These are phyloP conservation scores for Actinomortierella ambigua DNA, from an alignment of 371 early-diverging fungal species.

Conservation along the genomic window DNA sequence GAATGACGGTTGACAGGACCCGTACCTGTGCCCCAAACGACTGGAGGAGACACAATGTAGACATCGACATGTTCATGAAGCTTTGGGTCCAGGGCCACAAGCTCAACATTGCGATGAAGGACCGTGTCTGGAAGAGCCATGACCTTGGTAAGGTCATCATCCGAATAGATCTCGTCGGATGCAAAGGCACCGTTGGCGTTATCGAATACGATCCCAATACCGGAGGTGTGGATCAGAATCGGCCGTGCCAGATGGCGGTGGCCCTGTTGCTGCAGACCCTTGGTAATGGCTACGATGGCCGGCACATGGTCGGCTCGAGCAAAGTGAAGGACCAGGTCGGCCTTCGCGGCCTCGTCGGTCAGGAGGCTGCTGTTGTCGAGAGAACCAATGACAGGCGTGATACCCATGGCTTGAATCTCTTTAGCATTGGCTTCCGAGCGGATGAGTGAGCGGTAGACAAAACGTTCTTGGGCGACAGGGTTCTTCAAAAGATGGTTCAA, in stretches of 20 bases:
- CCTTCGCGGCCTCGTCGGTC: slow-evolving; percentile 24
- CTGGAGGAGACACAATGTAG: slow-evolving; percentile 44
- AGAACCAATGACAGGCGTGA: slow-evolving; percentile 41
- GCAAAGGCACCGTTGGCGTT: slow-evolving; percentile 18
- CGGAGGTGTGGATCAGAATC: slow-evolving; percentile 45
- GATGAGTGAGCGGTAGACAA: slow-evolving; percentile 34
- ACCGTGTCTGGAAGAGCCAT: slow-evolving; percentile 18
- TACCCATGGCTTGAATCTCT: slow-evolving; percentile 23
- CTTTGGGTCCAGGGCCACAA: slow-evolving; percentile 19
- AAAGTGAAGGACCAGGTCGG: slow-evolving; percentile 41
- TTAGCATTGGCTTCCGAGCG: slow-evolving; percentile 31
- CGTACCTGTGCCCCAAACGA: slow-evolving; percentile 42
- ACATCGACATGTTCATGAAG: slow-evolving; percentile 25
- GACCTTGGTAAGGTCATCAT: slow-evolving; percentile 34
- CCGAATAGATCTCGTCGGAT: slow-evolving; percentile 33
- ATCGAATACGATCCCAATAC: slow-evolving; percentile 39
- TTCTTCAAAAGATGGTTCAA: slow-evolving; percentile 25
- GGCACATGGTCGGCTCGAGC: slow-evolving; percentile 45
- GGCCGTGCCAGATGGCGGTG: slow-evolving; percentile 19
- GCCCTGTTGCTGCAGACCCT: slow-evolving; percentile 27
- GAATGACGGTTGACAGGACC: slow-evolving; percentile 38
- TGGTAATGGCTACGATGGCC: slow-evolving; percentile 37
- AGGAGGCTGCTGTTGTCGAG: slow-evolving; percentile 31
- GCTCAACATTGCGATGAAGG: slow-evolving; percentile 45
- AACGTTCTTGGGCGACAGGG: slow-evolving; percentile 2